These are phyloP conservation scores for Candida adriatica DNA, from an alignment of 805 yeast species.

Conservation along the genomic window DNA sequence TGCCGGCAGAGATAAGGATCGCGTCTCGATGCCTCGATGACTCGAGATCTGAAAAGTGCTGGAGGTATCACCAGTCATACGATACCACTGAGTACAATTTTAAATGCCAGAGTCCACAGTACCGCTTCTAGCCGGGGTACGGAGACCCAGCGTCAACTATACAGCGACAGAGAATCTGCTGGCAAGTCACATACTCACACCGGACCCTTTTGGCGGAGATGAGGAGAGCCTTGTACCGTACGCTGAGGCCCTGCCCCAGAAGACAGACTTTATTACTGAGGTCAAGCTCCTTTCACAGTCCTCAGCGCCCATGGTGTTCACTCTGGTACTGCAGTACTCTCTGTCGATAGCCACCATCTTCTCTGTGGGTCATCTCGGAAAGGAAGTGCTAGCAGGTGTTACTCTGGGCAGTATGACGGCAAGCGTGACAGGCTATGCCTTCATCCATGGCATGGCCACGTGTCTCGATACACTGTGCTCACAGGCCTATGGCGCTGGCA, in stretches of 20 bases:
- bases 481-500: conserved; percentile 78
- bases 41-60: no score
- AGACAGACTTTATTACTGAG: not conserved
- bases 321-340: not conserved
- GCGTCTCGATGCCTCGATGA: no score
- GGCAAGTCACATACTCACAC: not conserved
- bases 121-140: no score
- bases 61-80: no score
- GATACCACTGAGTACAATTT: no score
- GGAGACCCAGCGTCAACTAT: no score
- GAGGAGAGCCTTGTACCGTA: no score
- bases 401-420: conserved; percentile 80
- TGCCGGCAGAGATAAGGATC: no score
- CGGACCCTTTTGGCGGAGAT: not conserved
- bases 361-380: conserved; percentile 59
- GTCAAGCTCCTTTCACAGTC: not conserved
- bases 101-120: no score
- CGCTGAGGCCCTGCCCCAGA: not conserved
- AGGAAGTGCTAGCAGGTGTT: conserved; percentile 72
- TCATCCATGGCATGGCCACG: conserved; percentile 76
- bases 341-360: not conserved
- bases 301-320: conserved; percentile 10
- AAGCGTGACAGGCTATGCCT: conserved; percentile 62
- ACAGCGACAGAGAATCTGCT: no score
- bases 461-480: conserved; percentile 77